Evolutionary conservation across 768 basidiomycete species (phyloP).

Genomic region (Trametopsis cervina): DNA sequence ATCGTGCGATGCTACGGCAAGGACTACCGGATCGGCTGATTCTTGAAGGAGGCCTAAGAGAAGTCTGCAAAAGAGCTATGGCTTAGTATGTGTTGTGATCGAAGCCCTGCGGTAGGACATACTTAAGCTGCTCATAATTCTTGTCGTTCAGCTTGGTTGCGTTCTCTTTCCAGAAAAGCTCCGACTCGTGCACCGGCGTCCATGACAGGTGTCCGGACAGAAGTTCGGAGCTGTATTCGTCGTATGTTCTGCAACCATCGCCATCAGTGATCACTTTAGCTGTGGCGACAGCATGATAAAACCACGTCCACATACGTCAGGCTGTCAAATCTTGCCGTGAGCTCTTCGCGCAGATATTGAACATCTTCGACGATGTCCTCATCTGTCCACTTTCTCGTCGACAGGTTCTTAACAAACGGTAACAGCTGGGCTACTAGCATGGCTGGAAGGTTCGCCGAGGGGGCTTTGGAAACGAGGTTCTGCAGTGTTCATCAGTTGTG

Average conservation of each 20-base stretch:
- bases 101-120: no score
- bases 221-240: constrained; percentile 91
- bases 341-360: constrained; percentile 77
- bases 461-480: constrained; percentile 90
- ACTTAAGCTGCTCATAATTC: constrained; percentile 84
- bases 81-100: background rate
- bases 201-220: constrained; percentile 87
- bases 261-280: no score
- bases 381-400: constrained; percentile 84
- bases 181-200: constrained; percentile 94
- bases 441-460: constrained; percentile 80
- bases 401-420: constrained; percentile 81
- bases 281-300: no score
- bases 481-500: constrained; percentile 22
- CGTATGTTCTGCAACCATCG: constrained; percentile 95
- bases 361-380: constrained; percentile 94
- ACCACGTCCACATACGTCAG: constrained; percentile 79
- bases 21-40: constrained; percentile 65
- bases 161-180: constrained; percentile 98
- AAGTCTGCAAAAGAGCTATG: constrained; percentile 50
- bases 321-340: constrained; percentile 81
- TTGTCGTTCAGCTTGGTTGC: constrained; percentile 80
- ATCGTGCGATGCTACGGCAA: constrained; percentile 92
- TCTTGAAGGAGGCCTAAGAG: constrained; percentile 66
- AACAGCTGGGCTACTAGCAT: constrained; percentile 88